Base-by-base conservation (phyloP, 129 eudicot species). In the Heracleum sosnowskyi region DNA sequence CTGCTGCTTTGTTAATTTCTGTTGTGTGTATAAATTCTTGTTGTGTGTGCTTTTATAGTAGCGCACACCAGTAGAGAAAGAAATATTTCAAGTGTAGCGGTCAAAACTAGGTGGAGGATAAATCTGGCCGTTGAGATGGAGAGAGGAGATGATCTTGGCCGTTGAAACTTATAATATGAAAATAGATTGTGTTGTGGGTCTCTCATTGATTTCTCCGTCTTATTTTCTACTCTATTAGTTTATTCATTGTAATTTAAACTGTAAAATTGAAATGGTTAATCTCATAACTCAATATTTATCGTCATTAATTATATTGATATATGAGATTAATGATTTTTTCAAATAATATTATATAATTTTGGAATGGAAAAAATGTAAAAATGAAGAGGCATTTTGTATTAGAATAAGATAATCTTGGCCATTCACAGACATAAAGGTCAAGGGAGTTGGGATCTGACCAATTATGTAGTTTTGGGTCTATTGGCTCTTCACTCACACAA, bases 51-150 rank as follows among this genome's bases (percentile, higher is more conserved):
- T 72, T 72, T 22, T 20, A 45, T 72, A 22, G 76, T 37, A 40
- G 74, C 40, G 74, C 13, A 41, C 40, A 10, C 5, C 4, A 39
- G 51, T 9, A 8, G 31, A 45, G 76, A 45, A 44, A 40, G 22
- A 39, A 71, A 71, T 24, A 7, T 72, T 72, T 72, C 11, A 70
- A 70, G 47, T 35, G 40, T 20, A 57, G 66, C 53, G 76, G 76
- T 73, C 28, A 41, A 73, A 73, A 73, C 76, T 28, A 41, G 76
- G 76, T 41, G 55, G 22, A 73, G 8, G 53, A 10, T 10, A n/a
- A 10, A 11, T 41, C 76, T 57, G 53, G 46, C 76, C 51, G 76
- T 39, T 11, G 40, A 69, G 53, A 24, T 24, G 53, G 53, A 4
- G 53, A 26, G 1, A 1, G 1, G 53, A 72, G 35, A 72, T 2